These are phyloP conservation scores for Testicularia cyperi DNA, from an alignment of 1,284 basidiomycete genomes.

Conservation along the genomic window DNA sequence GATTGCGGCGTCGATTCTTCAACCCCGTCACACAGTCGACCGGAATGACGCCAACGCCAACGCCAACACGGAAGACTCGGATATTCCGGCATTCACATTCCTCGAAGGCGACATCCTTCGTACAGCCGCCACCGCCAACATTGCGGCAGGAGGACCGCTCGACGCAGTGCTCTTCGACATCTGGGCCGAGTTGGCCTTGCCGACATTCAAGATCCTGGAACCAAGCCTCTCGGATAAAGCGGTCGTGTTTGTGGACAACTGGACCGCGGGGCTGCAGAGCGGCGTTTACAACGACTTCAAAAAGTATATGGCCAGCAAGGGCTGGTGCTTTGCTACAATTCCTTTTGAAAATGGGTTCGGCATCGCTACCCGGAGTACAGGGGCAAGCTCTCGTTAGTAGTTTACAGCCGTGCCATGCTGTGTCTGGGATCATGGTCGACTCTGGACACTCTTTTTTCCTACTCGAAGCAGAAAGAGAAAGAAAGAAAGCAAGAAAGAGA, in stretches of 20 bases:
- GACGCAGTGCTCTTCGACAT: conserved; percentile 36
- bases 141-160: conserved; percentile 9
- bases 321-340: conserved; percentile 22
- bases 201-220: conserved; percentile 31
- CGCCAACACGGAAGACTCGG: not conserved
- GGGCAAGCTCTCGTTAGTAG: no score
- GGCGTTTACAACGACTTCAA: conserved; percentile 13
- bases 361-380: no score
- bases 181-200: conserved; percentile 30
- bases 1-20: no score
- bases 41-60: conserved; percentile 1
- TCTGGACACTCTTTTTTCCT: no score
- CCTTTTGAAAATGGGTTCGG: conserved; percentile 35
- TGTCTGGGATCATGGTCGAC: no score
- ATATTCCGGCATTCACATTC: conserved; percentile 21
- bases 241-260: conserved; percentile 30
- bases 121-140: conserved; percentile 9
- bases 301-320: conserved; percentile 20
- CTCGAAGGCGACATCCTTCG: conserved; percentile 25
- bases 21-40: no score
- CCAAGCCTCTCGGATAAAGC: conserved; percentile 16
- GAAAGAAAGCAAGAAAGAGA: no score
- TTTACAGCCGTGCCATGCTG: no score
- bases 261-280: conserved; percentile 19
- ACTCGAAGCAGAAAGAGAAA: no score